These are phyloP conservation scores for Phytophthora palmivora DNA, from an alignment of 352 stramenopile species.

Conservation along the genomic window DNA sequence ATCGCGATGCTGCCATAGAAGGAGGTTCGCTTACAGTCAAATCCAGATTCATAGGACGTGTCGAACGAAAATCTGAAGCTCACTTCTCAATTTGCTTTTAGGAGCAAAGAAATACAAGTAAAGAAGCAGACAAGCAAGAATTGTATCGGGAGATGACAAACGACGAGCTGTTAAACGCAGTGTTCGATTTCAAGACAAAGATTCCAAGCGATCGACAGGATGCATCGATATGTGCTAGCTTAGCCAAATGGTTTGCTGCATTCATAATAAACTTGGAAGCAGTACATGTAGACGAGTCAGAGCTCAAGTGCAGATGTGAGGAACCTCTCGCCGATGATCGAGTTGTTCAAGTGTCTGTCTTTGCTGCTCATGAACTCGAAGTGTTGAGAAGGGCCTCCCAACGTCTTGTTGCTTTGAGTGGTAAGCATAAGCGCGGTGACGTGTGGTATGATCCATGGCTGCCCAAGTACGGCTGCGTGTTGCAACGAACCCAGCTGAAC, in stretches of 20 bases:
- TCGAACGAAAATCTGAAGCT: no score
- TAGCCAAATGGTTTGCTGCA: constrained; percentile 18
- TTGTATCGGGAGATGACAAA: no score
- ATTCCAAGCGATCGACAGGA: constrained; percentile 37
- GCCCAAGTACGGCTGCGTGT: constrained; percentile 50
- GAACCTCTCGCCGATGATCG: constrained; percentile 34
- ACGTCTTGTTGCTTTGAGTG: constrained; percentile 12
- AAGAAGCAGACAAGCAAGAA: no score
- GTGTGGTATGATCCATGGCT: constrained; percentile 54
- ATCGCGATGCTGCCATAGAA: no score
- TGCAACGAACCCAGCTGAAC: constrained; percentile 40
- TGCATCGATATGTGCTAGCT: constrained; percentile 2
- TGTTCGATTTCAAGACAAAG: constrained; percentile 62
- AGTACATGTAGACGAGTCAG: constrained; percentile 2
- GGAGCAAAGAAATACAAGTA: no score
- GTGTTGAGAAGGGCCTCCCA: constrained; percentile 17
- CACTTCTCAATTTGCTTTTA: no score
- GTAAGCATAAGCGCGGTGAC: constrained; percentile 27
- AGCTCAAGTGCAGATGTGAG: constrained; percentile 2
- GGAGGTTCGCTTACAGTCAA: no score
- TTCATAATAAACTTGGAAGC: constrained; percentile 24
- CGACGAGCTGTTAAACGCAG: constrained; percentile 33
- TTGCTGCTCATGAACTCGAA: constrained; percentile 39
- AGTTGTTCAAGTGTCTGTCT: constrained; percentile 25
- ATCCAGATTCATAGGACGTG: no score